phyloP scores from a whole-genome alignment of 176 grass and related monocot species.

The Leersia perrieri region DNA sequence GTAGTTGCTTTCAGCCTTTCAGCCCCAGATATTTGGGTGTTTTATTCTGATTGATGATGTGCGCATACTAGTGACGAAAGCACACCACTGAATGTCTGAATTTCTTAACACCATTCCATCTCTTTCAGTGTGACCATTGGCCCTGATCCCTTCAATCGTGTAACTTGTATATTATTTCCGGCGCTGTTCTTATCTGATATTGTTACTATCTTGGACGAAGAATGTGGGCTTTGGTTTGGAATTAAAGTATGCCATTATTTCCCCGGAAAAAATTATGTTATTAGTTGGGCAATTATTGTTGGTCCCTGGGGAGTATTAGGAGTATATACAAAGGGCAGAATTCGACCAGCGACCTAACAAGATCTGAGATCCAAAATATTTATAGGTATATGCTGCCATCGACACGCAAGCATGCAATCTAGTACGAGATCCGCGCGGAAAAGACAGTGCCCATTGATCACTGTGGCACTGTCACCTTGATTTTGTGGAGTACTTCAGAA shows the following conservation, averaged over 20 bases:
- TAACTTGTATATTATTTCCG: background rate
- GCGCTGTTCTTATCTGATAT: background rate
- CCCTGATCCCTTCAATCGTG: background rate
- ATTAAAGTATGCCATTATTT: constrained; percentile 29
- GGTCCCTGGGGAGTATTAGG: constrained; percentile 18
- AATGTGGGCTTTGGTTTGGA: background rate
- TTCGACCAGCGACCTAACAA: constrained; percentile 43
- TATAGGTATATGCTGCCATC: constrained; percentile 19
- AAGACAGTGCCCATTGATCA: background rate
- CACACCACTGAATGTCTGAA: background rate
- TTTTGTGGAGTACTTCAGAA: background rate
- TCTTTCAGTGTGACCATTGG: background rate
- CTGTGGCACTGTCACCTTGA: background rate
- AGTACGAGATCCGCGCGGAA: constrained; percentile 34
- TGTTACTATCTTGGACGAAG: background rate
- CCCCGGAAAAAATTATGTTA: constrained; percentile 7
- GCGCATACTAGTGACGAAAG: background rate
- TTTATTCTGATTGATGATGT: constrained; percentile 8
- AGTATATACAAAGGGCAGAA: constrained; percentile 30
- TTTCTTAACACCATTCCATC: background rate
- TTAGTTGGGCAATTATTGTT: constrained; percentile 41
- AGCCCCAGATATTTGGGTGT: background rate
- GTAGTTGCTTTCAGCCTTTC: background rate
- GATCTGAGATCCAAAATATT: constrained; percentile 20
- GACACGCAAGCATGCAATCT: constrained; percentile 39